These are phyloP conservation scores for Podochytrium sp. DNA, from an alignment of 192 early-diverging fungal genomes.

Conservation along the genomic window DNA sequence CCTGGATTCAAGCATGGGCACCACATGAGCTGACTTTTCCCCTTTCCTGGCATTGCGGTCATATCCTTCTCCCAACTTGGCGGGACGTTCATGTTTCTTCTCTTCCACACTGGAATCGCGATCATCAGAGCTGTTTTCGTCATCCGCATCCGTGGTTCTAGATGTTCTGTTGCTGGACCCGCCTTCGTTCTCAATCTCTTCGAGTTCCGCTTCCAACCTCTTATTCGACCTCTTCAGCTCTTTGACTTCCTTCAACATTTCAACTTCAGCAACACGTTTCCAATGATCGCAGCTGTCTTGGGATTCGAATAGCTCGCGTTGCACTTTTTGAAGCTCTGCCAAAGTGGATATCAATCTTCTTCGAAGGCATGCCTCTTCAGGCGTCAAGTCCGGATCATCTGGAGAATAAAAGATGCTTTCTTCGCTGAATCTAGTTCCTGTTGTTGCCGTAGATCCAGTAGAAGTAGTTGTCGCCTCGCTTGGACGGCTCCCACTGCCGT, in stretches of 20 bases:
- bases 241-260: constrained; percentile 32
- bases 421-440: neutral
- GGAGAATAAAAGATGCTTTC: neutral
- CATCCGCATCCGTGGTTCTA: constrained; percentile 9
- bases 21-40: constrained; percentile 23
- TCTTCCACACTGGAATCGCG: constrained; percentile 6
- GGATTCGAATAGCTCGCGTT: neutral
- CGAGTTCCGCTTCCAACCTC: constrained; percentile 12
- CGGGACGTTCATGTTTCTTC: neutral
- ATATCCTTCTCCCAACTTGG: constrained; percentile 6
- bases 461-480: neutral
- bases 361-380: constrained; percentile 11
- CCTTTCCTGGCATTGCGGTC: constrained; percentile 8
- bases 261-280: constrained; percentile 22
- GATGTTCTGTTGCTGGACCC: neutral
- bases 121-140: constrained; percentile 12
- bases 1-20: constrained; percentile 38
- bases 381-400: constrained; percentile 8
- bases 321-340: neutral
- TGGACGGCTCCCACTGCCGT: neutral
- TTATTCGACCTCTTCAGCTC: constrained; percentile 20
- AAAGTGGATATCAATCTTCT: constrained; percentile 1
- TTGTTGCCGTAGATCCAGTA: neutral
- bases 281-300: neutral
- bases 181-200: neutral